A percentile compares a stretch with the other conserved stretches of the same genome.
phyloP scores from a whole-genome alignment of 768 basidiomycete genomes.

The Calvatia gigantea region DNA sequence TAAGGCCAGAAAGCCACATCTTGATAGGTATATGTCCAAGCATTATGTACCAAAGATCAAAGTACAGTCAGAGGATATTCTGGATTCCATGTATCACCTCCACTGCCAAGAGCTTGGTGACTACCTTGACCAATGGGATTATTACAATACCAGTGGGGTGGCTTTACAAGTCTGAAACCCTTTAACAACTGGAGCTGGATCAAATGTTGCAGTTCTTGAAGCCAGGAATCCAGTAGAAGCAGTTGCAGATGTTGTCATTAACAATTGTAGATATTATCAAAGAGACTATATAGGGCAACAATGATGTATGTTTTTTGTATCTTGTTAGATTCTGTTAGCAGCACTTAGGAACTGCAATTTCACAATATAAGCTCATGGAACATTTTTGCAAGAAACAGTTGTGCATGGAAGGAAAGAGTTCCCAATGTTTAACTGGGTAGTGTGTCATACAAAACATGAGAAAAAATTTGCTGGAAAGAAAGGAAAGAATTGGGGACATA shows the following conservation, averaged over 20 bases:
- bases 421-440: conserved; percentile 17
- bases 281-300: background rate
- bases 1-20: background rate
- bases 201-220: background rate
- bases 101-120: background rate
- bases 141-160: background rate
- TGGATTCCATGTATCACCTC: background rate
- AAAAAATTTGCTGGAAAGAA: conserved; percentile 13
- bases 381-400: conserved; percentile 1
- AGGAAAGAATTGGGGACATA: conserved; percentile 20
- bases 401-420: conserved; percentile 7
- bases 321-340: background rate
- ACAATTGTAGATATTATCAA: background rate
- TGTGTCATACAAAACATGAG: conserved; percentile 19
- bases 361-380: background rate
- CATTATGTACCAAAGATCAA: background rate
- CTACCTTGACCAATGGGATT: background rate
- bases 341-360: background rate
- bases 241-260: background rate
- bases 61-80: background rate
- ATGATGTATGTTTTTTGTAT: background rate
- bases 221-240: background rate
- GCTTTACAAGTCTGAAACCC: too few species aligned
- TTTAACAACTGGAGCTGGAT: too few species aligned
- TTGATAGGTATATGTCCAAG: background rate